phyloP scores from a whole-genome alignment of 2,329 filamentous ascomycete genomes.

The Daldinia eschscholtzii region DNA sequence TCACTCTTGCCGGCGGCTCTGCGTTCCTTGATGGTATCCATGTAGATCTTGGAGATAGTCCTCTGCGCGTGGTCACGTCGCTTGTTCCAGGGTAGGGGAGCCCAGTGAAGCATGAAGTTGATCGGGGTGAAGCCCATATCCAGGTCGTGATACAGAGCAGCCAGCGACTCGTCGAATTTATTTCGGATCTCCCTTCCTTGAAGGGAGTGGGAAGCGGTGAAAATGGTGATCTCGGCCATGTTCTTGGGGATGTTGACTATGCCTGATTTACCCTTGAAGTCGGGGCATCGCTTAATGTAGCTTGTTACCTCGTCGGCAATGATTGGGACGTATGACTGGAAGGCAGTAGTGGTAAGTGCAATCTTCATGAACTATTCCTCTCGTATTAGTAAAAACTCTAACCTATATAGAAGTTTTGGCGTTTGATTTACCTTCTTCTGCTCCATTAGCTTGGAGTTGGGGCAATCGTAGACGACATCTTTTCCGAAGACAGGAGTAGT shows the following conservation, averaged over 20 bases:
- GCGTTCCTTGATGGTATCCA: slow-evolving; percentile 82
- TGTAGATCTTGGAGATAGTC: slow-evolving; percentile 85
- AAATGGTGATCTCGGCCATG: slow-evolving; percentile 90
- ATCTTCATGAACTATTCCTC: slow-evolving; percentile 79
- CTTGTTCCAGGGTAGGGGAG: slow-evolving; percentile 88
- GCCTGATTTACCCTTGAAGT: slow-evolving; percentile 77
- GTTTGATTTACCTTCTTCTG: slow-evolving; percentile 81
- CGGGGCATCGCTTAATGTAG: slow-evolving; percentile 76
- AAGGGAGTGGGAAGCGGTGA: slow-evolving; percentile 86
- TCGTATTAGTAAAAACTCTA: slow-evolving; percentile 11
- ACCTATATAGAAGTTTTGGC: background rate
- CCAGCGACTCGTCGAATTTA: slow-evolving; percentile 84
- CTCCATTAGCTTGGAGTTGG: slow-evolving; percentile 93
- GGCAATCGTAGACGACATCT: slow-evolving; percentile 91
- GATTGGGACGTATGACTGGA: slow-evolving; percentile 81
- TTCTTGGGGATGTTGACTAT: slow-evolving; percentile 78
- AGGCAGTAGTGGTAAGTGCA: slow-evolving; percentile 79
- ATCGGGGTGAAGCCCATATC: slow-evolving; percentile 91
- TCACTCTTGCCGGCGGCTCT: slow-evolving; percentile 65
- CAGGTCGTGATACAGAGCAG: slow-evolving; percentile 86
- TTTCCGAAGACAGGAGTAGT: slow-evolving; percentile 80
- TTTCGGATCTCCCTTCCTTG: slow-evolving; percentile 86
- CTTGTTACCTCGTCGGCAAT: slow-evolving; percentile 80
- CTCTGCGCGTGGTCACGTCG: slow-evolving; percentile 82
- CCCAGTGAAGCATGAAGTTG: slow-evolving; percentile 93